Evolutionary conservation across 108 stramenopile species (phyloP).

Genomic region (Nitzschia palea): DNA sequence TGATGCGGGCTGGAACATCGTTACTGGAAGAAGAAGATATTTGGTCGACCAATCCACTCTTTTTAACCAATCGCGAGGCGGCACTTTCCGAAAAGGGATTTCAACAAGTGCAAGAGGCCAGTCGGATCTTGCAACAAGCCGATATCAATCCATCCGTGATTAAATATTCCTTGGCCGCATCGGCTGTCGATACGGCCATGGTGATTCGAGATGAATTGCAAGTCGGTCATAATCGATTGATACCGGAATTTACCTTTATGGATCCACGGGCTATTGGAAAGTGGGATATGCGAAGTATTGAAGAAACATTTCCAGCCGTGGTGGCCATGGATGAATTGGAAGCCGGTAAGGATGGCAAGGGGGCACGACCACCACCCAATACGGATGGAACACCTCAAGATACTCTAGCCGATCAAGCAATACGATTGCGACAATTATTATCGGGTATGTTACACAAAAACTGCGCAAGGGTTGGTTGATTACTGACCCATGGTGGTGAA

Average conservation of each 20-base stretch:
- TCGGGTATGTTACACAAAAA: constrained; percentile 37
- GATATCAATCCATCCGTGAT: constrained; percentile 54
- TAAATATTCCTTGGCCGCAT: constrained; percentile 67
- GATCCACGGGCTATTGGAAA: constrained; percentile 77
- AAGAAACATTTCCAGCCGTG: constrained; percentile 55
- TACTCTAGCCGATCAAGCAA: constrained; percentile 67
- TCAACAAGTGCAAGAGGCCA: constrained; percentile 51
- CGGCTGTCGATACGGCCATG: constrained; percentile 61
- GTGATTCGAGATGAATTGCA: constrained; percentile 55
- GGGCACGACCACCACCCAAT: constrained; percentile 68
- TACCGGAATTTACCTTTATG: constrained; percentile 83
- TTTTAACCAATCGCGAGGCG: constrained; percentile 72
- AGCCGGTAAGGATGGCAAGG: constrained; percentile 54
- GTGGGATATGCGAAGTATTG: constrained; percentile 61
- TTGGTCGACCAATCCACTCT: constrained; percentile 74
- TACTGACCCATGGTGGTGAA: too few species aligned
- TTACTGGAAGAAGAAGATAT: constrained; percentile 73
- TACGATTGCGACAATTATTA: constrained; percentile 69
- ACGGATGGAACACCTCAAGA: constrained; percentile 84
- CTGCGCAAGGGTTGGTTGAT: too few species aligned
- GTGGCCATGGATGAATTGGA: constrained; percentile 73
- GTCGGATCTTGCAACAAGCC: constrained; percentile 22
- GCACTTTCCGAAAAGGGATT: constrained; percentile 55
- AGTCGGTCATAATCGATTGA: constrained; percentile 72
- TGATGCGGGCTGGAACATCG: constrained; percentile 58